Evolutionary conservation across 805 yeast species (phyloP).

Genomic region (Candida koratica): DNA sequence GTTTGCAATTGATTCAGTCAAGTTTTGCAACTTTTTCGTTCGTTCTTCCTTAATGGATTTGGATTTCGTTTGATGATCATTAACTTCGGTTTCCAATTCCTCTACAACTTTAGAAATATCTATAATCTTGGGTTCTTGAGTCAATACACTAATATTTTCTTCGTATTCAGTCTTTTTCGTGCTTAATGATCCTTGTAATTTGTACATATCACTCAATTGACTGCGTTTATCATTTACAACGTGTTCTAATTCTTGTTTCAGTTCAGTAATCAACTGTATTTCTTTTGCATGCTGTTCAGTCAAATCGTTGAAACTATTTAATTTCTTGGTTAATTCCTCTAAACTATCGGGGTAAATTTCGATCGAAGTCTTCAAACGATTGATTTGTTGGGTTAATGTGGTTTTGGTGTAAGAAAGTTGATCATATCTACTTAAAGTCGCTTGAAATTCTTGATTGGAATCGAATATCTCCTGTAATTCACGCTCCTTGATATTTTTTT

Average conservation of each 20-base stretch:
- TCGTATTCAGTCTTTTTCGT: conserved; percentile 38
- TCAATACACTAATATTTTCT: conserved; percentile 21
- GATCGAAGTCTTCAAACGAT: conserved; percentile 46
- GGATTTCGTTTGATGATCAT: conserved; percentile 1
- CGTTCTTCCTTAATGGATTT: conserved; percentile 3
- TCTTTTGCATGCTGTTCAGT: conserved; percentile 27
- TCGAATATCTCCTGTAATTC: conserved; percentile 64
- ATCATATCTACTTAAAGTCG: conserved; percentile 60
- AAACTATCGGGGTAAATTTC: conserved; percentile 41
- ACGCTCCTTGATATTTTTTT: conserved; percentile 51
- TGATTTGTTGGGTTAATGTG: conserved; percentile 48
- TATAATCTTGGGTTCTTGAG: background rate
- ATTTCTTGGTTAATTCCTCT: conserved; percentile 26
- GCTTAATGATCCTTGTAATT: conserved; percentile 54
- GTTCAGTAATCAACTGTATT: conserved; percentile 34
- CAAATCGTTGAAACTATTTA: conserved; percentile 26
- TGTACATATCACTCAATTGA: conserved; percentile 27
- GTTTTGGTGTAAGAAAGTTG: conserved; percentile 47
- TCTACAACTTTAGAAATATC: background rate
- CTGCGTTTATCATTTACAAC: conserved; percentile 1
- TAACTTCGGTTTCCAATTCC: background rate
- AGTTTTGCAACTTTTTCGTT: conserved; percentile 4
- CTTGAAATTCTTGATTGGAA: conserved; percentile 78
- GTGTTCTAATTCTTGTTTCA: conserved; percentile 15
- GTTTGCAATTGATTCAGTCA: conserved; percentile 11